These are phyloP conservation scores for Thamnidium elegans DNA, from an alignment of 192 early-diverging fungal species.

Conservation along the genomic window DNA sequence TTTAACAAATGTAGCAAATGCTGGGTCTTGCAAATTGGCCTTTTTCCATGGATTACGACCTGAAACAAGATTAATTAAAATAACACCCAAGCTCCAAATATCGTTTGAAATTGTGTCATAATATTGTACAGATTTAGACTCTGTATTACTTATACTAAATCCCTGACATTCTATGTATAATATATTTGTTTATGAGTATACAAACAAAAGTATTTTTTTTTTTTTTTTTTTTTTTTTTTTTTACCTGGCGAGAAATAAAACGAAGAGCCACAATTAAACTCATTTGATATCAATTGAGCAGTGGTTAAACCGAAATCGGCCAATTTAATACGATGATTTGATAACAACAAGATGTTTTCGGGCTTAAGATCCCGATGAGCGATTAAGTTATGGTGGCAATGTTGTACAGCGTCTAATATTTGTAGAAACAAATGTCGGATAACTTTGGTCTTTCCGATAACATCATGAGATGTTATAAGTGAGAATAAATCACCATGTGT, in stretches of 20 bases:
- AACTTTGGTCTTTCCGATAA: slow-evolving; percentile 66
- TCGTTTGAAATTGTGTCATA: slow-evolving; percentile 66
- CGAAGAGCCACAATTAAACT: slow-evolving; percentile 62
- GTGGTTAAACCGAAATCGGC: slow-evolving; percentile 95
- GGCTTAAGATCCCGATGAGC: slow-evolving; percentile 82
- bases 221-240: neutral
- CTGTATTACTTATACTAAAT: slow-evolving; percentile 49
- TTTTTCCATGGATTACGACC: slow-evolving; percentile 77
- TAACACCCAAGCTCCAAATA: slow-evolving; percentile 94
- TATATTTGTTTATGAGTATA: slow-evolving; percentile 1
- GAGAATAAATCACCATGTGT: slow-evolving; percentile 93
- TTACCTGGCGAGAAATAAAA: slow-evolving; percentile 61
- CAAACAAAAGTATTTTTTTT: neutral
- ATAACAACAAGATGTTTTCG: slow-evolving; percentile 74
- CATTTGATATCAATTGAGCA: slow-evolving; percentile 60
- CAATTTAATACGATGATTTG: slow-evolving; percentile 66
- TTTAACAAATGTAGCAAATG: slow-evolving; percentile 51
- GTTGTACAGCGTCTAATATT: slow-evolving; percentile 78
- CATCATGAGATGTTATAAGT: slow-evolving; percentile 78
- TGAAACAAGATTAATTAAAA: slow-evolving; percentile 78
- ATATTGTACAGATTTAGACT: neutral
- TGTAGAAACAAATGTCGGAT: slow-evolving; percentile 80
- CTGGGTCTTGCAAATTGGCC: slow-evolving; percentile 63
- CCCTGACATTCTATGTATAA: slow-evolving; percentile 56
- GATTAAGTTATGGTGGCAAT: slow-evolving; percentile 64